phyloP scores from a whole-genome alignment of 805 yeast species.

The Teunomyces funiuensis region DNA sequence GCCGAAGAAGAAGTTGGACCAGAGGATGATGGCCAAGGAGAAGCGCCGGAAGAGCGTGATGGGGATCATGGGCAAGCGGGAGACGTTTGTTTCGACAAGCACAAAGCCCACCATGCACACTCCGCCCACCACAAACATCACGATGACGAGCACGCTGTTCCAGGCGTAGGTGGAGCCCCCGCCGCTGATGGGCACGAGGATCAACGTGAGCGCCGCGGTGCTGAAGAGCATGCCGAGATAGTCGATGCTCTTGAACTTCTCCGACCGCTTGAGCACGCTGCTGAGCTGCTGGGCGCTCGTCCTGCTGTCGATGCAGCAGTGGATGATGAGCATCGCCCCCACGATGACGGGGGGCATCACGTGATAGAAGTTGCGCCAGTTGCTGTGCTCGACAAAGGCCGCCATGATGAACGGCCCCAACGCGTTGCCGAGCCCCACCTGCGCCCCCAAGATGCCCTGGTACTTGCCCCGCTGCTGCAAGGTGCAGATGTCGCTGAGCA shows the following conservation, averaged over 20 bases:
- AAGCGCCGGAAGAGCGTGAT: slow-evolving; percentile 20
- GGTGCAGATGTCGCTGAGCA: slow-evolving; percentile 57
- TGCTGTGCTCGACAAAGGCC: slow-evolving; percentile 15
- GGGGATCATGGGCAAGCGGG: slow-evolving; percentile 35
- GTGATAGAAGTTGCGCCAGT: slow-evolving; percentile 22
- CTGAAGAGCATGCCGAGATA: slow-evolving; percentile 14
- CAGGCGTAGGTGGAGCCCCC: slow-evolving; percentile 17
- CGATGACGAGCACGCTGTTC: slow-evolving; percentile 15
- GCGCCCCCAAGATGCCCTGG: slow-evolving; percentile 41
- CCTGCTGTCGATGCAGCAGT: slow-evolving; percentile 13
- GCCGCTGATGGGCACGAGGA: slow-evolving; percentile 16
- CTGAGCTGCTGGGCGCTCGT: slow-evolving; percentile 16
- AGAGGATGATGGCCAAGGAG: slow-evolving; percentile 21
- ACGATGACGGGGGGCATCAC: slow-evolving; percentile 20
- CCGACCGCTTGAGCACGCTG: slow-evolving; percentile 28
- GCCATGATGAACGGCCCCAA: slow-evolving; percentile 26
- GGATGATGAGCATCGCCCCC: slow-evolving; percentile 15
- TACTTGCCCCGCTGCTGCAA: slow-evolving; percentile 52
- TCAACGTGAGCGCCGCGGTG: slow-evolving; percentile 12
- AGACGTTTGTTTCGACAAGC: slow-evolving; percentile 27
- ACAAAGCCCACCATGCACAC: slow-evolving; percentile 20
- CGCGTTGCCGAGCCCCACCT: slow-evolving; percentile 24
- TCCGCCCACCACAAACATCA: slow-evolving; percentile 19
- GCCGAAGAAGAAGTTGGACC: slow-evolving; percentile 28
- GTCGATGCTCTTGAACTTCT: slow-evolving; percentile 29